A percentile compares a stretch with the other conserved stretches of the same genome.
phyloP scores from a whole-genome alignment of 2,329 filamentous ascomycete genomes.

The Pseudocercospora crystallina region DNA sequence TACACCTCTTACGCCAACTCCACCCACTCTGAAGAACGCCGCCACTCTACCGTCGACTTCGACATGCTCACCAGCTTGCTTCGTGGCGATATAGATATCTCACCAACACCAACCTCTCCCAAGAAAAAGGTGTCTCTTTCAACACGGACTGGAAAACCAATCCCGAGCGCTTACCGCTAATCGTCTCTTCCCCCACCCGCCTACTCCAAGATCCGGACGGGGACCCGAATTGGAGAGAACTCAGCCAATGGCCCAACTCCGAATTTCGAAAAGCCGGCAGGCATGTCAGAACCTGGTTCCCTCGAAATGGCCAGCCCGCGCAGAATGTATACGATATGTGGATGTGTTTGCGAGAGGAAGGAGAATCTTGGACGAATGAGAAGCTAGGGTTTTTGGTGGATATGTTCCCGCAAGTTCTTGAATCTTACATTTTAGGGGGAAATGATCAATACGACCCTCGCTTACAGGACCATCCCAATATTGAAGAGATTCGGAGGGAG shows the following conservation, averaged over 20 bases:
- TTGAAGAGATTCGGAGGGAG: slow-evolving; percentile 27
- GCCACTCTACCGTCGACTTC: slow-evolving; percentile 14
- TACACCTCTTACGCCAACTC: slow-evolving; percentile 11
- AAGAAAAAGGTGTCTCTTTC: slow-evolving; percentile 59
- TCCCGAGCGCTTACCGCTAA: slow-evolving; percentile 37
- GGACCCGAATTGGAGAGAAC: slow-evolving; percentile 51
- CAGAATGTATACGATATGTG: slow-evolving; percentile 61
- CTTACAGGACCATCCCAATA: slow-evolving; percentile 19
- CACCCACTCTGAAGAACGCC: background rate
- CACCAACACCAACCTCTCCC: slow-evolving; percentile 62
- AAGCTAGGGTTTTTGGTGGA: slow-evolving; percentile 67
- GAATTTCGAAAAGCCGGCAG: slow-evolving; percentile 51
- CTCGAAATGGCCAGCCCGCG: slow-evolving; percentile 45
- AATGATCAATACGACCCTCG: slow-evolving; percentile 36
- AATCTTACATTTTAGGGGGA: slow-evolving; percentile 41
- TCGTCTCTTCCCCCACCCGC: slow-evolving; percentile 45
- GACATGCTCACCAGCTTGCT: slow-evolving; percentile 15
- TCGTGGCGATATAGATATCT: slow-evolving; percentile 47
- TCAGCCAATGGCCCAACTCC: slow-evolving; percentile 44
- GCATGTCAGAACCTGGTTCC: slow-evolving; percentile 55
- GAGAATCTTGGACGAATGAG: slow-evolving; percentile 63
- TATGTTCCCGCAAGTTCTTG: slow-evolving; percentile 66
- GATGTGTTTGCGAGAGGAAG: slow-evolving; percentile 61
- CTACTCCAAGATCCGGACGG: slow-evolving; percentile 30
- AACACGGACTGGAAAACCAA: slow-evolving; percentile 55